A percentile compares a stretch with the other conserved stretches of the same genome.
These are phyloP conservation scores for Sporisorium exsertum DNA, from an alignment of 1,284 basidiomycete species.

Conservation along the genomic window DNA sequence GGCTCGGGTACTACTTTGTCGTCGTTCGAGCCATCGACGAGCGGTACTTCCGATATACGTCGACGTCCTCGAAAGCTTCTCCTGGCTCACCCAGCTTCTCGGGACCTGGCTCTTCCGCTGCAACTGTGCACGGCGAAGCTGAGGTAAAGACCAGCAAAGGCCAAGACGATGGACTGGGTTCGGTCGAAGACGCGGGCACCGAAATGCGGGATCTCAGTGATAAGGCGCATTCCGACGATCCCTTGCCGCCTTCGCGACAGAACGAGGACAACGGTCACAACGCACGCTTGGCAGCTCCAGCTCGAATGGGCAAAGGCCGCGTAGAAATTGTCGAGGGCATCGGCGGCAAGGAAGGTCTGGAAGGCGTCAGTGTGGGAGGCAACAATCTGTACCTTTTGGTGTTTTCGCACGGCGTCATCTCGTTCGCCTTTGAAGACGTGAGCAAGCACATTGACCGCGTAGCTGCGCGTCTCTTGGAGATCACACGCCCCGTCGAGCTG, in stretches of 20 bases:
- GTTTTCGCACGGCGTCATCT: conserved; percentile 88
- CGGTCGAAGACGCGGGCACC: conserved; percentile 11
- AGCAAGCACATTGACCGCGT: conserved; percentile 86
- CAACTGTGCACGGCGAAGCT: conserved; percentile 25
- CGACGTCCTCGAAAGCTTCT: conserved; percentile 51
- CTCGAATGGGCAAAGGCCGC: conserved; percentile 57
- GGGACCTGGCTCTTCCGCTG: conserved; percentile 17
- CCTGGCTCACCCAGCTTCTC: conserved; percentile 28
- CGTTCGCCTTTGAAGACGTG: conserved; percentile 92
- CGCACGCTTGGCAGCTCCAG: conserved; percentile 31
- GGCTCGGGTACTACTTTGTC: conserved; percentile 92
- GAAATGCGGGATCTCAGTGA: conserved; percentile 44
- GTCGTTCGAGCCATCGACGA: conserved; percentile 85
- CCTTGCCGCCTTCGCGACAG: neutral
- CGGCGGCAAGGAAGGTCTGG: conserved; percentile 74
- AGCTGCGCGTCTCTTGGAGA: conserved; percentile 75
- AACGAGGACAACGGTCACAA: conserved; percentile 15
- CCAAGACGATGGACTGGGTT: conserved; percentile 1
- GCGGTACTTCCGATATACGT: conserved; percentile 74
- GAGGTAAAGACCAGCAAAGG: conserved; percentile 18
- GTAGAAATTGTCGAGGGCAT: conserved; percentile 74
- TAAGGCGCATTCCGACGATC: conserved; percentile 1
- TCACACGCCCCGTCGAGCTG: conserved; percentile 53
- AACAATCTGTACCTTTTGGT: conserved; percentile 90
- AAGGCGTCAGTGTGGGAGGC: conserved; percentile 78